These are phyloP conservation scores for Lachancea thermotolerans DNA, from an alignment of 805 yeast genomes.

Conservation along the genomic window DNA sequence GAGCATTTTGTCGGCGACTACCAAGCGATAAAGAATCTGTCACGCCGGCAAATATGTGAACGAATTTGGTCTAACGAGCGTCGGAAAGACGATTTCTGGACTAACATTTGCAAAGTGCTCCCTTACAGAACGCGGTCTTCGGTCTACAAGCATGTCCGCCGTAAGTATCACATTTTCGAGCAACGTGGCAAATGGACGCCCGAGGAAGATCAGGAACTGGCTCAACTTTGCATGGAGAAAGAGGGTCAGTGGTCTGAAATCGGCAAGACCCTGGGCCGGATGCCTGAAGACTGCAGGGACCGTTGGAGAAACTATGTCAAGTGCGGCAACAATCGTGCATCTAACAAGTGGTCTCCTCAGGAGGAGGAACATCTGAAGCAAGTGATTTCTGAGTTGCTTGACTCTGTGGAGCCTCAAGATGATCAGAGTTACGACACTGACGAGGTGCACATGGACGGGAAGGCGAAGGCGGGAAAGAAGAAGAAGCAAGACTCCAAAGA, in stretches of 20 bases:
- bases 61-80: conserved; percentile 85
- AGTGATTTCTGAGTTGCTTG: conserved; percentile 47
- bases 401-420: conserved; percentile 19
- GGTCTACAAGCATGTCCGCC: conserved; percentile 84
- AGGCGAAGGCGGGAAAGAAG: conserved; percentile 11
- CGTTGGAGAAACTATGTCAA: conserved; percentile 94
- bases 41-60: conserved; percentile 65
- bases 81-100: conserved; percentile 88
- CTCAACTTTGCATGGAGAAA: conserved; percentile 53
- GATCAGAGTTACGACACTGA: conserved; percentile 21
- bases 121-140: conserved; percentile 86
- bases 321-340: conserved; percentile 72
- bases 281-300: conserved; percentile 98
- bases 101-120: conserved; percentile 63
- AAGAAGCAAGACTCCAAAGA: conserved; percentile 29
- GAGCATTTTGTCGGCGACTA: conserved; percentile 69
- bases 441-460: conserved; percentile 19
- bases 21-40: conserved; percentile 53
- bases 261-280: conserved; percentile 73
- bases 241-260: conserved; percentile 87
- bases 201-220: conserved; percentile 68
- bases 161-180: conserved; percentile 81
- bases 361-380: conserved; percentile 59
- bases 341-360: conserved; percentile 70
- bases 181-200: conserved; percentile 87